Conservation (phyloP, 139 green algal genomes). For the Ettlia oleoabundans region DNA sequence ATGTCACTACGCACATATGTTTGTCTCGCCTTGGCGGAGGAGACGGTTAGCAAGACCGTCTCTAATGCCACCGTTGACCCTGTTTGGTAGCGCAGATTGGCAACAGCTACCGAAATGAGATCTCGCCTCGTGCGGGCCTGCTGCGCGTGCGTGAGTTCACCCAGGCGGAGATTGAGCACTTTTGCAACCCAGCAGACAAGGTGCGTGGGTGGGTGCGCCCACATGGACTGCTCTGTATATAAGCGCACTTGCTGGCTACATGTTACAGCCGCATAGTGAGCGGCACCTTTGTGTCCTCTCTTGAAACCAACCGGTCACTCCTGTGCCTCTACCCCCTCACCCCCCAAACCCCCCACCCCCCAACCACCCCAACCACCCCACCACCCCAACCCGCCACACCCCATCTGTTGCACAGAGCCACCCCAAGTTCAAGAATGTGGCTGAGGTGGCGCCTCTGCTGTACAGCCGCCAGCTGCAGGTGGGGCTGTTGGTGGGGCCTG, state of each 20-base stretch:
- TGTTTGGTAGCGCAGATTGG: conserved; percentile 73
- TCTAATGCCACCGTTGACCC: background rate
- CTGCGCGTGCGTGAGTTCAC: conserved; percentile 99
- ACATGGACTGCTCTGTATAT: background rate
- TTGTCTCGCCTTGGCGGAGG: no score
- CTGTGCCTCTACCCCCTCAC: no score
- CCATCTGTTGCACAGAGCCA: conserved; percentile 60
- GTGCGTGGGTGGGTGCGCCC: background rate
- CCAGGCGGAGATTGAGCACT: conserved; percentile 99
- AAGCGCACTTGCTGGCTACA: no score
- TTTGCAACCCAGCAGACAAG: conserved; percentile 95
- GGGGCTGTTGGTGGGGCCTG: no score
- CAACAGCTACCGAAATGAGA: conserved; percentile 97
- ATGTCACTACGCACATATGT: no score
- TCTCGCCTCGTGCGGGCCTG: conserved; percentile 88
- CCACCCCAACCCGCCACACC: background rate
- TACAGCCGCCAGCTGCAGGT: conserved; percentile 87
- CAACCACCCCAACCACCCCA: background rate
- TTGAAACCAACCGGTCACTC: no score
- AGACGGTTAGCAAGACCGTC: no score
- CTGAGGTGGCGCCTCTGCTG: conserved; percentile 84
- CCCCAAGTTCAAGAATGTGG: conserved; percentile 90
- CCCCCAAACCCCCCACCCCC: background rate
- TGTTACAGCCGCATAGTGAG: no score
- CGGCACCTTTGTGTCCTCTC: no score